phyloP scores from a whole-genome alignment of 768 basidiomycete genomes.

The Hydnum rufescens region DNA sequence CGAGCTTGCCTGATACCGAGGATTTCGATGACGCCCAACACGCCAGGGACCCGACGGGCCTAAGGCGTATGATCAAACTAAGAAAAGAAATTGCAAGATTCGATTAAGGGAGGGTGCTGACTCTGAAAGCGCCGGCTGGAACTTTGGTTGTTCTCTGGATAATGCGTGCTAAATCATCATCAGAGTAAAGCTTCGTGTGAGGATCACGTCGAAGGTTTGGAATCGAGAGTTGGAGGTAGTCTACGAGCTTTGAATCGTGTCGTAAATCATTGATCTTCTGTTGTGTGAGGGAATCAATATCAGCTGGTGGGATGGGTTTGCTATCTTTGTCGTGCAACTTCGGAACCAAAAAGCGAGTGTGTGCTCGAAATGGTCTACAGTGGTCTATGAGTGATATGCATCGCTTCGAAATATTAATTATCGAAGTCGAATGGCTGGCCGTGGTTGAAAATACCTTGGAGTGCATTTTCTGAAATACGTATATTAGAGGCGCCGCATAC shows the following conservation, averaged over 20 bases:
- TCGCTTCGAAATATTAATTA: no score
- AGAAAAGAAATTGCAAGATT: no score
- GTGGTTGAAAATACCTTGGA: no score
- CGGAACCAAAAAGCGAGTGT: no score
- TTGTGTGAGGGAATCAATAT: not conserved
- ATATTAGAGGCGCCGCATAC: no score
- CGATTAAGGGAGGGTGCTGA: no score
- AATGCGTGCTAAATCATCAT: constrained; percentile 8
- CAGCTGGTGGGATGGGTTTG: not conserved
- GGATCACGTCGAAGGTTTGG: not conserved
- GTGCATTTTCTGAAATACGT: no score
- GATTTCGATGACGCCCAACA: constrained; percentile 17
- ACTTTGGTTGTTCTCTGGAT: constrained; percentile 8
- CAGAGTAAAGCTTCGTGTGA: not conserved
- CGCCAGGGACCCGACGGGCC: constrained; percentile 8
- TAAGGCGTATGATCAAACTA: no score
- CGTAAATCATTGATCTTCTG: not conserved
- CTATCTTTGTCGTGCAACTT: not conserved
- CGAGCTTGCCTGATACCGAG: constrained; percentile 10
- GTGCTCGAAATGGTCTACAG: not conserved
- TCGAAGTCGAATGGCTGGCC: no score
- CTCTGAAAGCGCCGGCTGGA: constrained; percentile 9
- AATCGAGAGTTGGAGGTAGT: not conserved
- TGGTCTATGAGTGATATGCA: no score
- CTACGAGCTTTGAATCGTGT: not conserved